Conservation (phyloP, 2,329 filamentous ascomycete species). For the Fusarium xyrophilum region DNA sequence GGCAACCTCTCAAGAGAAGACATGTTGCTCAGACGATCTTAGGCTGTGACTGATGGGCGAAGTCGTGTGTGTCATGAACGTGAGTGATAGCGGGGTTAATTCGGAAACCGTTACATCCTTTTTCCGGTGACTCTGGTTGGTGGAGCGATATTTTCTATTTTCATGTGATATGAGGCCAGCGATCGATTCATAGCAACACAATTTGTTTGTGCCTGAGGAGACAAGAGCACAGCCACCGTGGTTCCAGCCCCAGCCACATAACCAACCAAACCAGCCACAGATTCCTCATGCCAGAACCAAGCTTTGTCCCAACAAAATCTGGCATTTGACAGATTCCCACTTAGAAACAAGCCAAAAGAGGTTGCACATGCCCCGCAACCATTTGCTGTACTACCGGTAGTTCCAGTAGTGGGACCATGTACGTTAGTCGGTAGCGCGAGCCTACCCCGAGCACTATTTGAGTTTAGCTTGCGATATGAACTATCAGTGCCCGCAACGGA, state of each 20-base stretch:
- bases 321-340: not conserved
- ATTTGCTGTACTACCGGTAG: not conserved
- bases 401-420: not conserved
- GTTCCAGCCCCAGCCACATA: not conserved
- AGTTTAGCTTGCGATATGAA: conserved; percentile 5
- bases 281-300: not conserved
- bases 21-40: not conserved
- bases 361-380: not conserved
- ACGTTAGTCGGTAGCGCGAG: not conserved
- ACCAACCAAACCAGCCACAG: not conserved
- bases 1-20: not conserved
- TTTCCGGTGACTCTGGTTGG: not conserved
- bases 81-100: not conserved
- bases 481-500: not conserved
- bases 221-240: not conserved
- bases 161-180: not conserved
- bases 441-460: not conserved
- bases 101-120: not conserved
- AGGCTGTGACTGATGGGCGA: not conserved
- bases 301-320: not conserved
- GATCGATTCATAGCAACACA: too few relatives aligned
- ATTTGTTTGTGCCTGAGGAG: not conserved
- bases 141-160: not conserved
- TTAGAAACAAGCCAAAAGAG: not conserved
- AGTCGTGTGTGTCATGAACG: not conserved